These are phyloP conservation scores for Epichloe uncinata DNA, from an alignment of 2,329 filamentous ascomycete species.

Conservation along the genomic window DNA sequence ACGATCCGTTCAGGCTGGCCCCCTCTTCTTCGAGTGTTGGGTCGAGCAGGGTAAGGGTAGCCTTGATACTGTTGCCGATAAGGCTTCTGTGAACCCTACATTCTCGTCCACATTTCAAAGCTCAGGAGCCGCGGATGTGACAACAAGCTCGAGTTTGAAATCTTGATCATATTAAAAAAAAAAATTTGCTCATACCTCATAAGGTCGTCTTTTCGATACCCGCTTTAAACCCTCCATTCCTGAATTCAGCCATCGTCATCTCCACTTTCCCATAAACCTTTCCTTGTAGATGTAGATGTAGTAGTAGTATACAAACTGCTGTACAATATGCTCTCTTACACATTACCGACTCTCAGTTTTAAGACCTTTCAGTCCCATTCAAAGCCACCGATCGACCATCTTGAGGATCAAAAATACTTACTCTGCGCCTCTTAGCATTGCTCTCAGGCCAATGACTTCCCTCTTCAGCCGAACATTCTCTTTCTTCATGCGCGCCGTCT, in stretches of 20 bases:
- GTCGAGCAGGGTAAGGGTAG: conserved; percentile 29
- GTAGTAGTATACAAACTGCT: conserved; percentile 4
- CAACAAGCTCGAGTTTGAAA: neutral
- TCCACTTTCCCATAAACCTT: neutral
- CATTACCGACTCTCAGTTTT: neutral
- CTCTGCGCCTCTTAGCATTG: conserved; percentile 34
- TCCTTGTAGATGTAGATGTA: neutral
- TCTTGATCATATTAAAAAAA: neutral
- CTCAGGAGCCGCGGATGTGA: neutral
- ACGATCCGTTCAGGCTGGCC: conserved; percentile 40
- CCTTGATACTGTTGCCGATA: neutral
- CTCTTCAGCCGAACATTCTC: conserved; percentile 75
- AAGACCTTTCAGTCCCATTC: neutral
- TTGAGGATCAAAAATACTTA: conserved; percentile 15
- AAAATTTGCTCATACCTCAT: neutral
- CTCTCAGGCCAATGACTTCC: conserved; percentile 60
- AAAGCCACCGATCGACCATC: conserved; percentile 8
- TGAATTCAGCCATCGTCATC: neutral
- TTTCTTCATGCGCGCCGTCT: conserved; percentile 63
- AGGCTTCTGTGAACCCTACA: neutral
- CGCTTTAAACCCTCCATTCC: neutral
- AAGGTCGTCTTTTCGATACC: neutral
- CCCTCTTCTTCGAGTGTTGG: conserved; percentile 52
- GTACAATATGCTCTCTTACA: neutral
- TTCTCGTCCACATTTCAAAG: neutral